Conservation (phyloP, 257 asterid genomes). For the Coffea eugenioides region DNA sequence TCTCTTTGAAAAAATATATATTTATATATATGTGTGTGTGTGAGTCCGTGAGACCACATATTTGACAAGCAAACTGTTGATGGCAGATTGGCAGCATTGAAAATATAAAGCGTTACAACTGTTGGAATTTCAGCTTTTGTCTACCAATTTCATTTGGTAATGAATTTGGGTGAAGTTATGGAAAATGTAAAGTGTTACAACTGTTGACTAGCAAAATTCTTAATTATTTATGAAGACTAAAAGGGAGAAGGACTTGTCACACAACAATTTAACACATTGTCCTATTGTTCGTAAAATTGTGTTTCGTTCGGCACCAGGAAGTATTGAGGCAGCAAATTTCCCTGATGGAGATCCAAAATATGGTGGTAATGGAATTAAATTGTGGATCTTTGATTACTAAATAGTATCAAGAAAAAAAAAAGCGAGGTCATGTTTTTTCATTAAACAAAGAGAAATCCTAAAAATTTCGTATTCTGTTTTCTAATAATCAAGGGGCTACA, state of each 20-base stretch:
- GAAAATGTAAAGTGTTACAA: no score
- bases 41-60: constrained; percentile 1
- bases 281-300: neutral
- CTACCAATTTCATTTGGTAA: neutral
- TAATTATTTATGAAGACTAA: neutral
- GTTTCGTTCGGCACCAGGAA: neutral
- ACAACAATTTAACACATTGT: neutral
- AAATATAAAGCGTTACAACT: no score
- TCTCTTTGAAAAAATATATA: no score
- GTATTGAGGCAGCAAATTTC: neutral
- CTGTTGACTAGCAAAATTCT: neutral
- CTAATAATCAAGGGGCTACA: neutral
- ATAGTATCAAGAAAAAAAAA: no score
- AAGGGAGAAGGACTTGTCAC: neutral
- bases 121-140: neutral
- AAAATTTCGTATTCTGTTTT: neutral
- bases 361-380: neutral
- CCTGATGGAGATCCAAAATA: neutral
- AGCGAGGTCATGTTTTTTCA: neutral
- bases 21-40: no score
- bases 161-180: neutral
- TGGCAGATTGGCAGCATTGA: neutral
- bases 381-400: neutral
- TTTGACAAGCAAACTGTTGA: neutral
- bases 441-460: neutral